Conservation (phyloP, 139 green algal genomes). For the Coccomyxa sp. region DNA sequence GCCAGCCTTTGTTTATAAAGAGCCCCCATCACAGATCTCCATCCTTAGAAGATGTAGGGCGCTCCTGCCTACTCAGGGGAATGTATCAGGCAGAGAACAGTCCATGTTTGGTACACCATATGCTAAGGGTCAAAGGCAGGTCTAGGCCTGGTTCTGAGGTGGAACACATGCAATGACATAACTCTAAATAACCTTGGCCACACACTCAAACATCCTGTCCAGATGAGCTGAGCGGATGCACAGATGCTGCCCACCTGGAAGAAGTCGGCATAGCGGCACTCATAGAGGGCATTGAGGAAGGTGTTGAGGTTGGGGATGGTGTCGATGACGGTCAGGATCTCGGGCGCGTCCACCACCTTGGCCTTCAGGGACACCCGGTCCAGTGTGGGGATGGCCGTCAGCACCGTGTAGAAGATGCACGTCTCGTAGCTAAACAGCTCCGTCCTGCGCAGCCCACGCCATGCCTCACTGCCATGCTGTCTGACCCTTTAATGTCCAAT, state of each 20-base stretch:
- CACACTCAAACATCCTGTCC: too few species aligned
- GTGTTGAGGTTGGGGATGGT: constrained; percentile 65
- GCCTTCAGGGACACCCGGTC: constrained; percentile 55
- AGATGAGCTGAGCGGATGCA: too few species aligned
- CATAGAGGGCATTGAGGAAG: constrained; percentile 87
- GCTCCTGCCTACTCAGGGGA: too few species aligned
- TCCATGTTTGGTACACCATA: too few species aligned
- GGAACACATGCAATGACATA: too few species aligned
- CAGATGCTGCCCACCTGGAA: constrained; percentile 36
- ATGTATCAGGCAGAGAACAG: too few species aligned
- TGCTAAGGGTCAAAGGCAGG: too few species aligned
- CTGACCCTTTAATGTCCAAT: not conserved
- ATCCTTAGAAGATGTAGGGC: too few species aligned
- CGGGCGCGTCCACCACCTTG: constrained; percentile 70
- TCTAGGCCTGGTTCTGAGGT: too few species aligned
- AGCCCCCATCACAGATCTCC: too few species aligned
- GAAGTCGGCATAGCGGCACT: constrained; percentile 89
- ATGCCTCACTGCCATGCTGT: not conserved
- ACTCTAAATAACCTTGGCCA: too few species aligned
- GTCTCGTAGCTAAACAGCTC: constrained; percentile 90
- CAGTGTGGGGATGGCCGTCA: constrained; percentile 72
- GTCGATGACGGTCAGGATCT: constrained; percentile 91
- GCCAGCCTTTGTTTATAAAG: not conserved
- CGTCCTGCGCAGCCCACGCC: constrained; percentile 27
- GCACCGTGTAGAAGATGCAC: constrained; percentile 91